Evolutionary conservation across 2,329 filamentous ascomycete species (phyloP).

Genomic region (Ophiostoma sp.): DNA sequence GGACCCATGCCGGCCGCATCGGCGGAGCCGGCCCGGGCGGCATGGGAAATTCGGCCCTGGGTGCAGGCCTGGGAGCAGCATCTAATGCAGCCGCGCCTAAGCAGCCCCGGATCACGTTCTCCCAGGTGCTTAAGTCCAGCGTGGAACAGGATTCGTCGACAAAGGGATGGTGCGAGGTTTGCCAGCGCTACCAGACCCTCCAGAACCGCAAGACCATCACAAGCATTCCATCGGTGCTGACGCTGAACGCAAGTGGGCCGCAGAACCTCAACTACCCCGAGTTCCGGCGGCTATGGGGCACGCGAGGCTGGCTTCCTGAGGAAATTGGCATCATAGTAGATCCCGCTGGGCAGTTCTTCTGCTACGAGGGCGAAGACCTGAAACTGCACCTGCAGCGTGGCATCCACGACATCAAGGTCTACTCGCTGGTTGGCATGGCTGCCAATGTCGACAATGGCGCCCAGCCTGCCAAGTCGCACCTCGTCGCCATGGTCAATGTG

Average conservation of each 20-base stretch:
- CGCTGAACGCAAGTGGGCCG: slow-evolving; percentile 67
- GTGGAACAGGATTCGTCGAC: slow-evolving; percentile 85
- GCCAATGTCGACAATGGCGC: slow-evolving; percentile 83
- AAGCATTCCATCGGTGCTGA: slow-evolving; percentile 74
- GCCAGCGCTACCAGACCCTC: slow-evolving; percentile 84
- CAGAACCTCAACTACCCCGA: slow-evolving; percentile 58
- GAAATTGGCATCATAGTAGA: slow-evolving; percentile 91
- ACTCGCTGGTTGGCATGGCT: slow-evolving; percentile 84
- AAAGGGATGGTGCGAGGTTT: slow-evolving; percentile 88
- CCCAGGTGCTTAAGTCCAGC: slow-evolving; percentile 84
- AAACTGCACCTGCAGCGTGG: slow-evolving; percentile 72
- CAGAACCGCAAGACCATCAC: slow-evolving; percentile 79
- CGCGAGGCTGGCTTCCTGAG: slow-evolving; percentile 83
- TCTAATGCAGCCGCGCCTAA: slow-evolving; percentile 41
- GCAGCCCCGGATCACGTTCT: slow-evolving; percentile 63
- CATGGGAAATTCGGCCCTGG: background rate
- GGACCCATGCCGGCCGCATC: background rate
- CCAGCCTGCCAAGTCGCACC: slow-evolving; percentile 72
- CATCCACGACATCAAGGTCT: slow-evolving; percentile 76
- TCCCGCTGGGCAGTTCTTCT: slow-evolving; percentile 77
- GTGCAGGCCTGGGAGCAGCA: slow-evolving; percentile 2
- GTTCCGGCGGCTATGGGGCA: slow-evolving; percentile 77
- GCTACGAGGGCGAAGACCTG: slow-evolving; percentile 88
- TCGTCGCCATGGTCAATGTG: slow-evolving; percentile 86
- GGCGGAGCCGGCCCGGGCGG: background rate